Conservation (phyloP, 192 early-diverging fungal genomes). For the Podila horticola region DNA sequence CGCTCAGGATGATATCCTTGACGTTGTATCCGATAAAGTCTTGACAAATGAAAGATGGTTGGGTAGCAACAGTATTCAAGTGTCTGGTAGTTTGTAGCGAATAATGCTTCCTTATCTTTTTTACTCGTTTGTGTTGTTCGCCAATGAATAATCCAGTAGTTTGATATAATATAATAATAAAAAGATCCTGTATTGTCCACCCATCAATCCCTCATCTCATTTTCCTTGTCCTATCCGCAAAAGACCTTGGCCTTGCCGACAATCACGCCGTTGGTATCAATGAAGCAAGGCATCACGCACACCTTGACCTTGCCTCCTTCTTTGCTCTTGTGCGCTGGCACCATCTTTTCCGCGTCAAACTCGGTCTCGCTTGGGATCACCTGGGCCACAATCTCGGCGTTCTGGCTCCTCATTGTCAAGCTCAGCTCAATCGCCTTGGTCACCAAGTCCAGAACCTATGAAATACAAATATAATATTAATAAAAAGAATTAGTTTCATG, state of each 20-base stretch:
- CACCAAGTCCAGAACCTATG: slow-evolving; percentile 48
- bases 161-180: neutral
- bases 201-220: neutral
- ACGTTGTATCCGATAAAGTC: too few relatives aligned
- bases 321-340: slow-evolving; percentile 51
- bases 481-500: neutral
- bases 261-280: slow-evolving; percentile 42
- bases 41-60: too few relatives aligned
- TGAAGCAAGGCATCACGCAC: slow-evolving; percentile 49
- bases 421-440: slow-evolving; percentile 53
- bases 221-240: slow-evolving; percentile 15
- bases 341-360: slow-evolving; percentile 36
- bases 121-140: too few relatives aligned
- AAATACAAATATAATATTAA: neutral
- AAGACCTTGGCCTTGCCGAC: slow-evolving; percentile 51
- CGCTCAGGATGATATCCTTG: too few relatives aligned
- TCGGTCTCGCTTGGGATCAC: slow-evolving; percentile 27
- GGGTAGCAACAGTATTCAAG: too few relatives aligned
- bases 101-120: too few relatives aligned
- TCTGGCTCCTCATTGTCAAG: slow-evolving; percentile 56
- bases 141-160: neutral
- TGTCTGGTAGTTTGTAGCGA: too few relatives aligned
- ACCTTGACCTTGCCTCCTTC: slow-evolving; percentile 46
- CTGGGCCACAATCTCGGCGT: slow-evolving; percentile 38
- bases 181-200: neutral